A percentile compares a stretch with the other conserved stretches of the same genome.
Conservation (phyloP, 164 flowering plant genomes). For the Liriodendron chinense region DNA sequence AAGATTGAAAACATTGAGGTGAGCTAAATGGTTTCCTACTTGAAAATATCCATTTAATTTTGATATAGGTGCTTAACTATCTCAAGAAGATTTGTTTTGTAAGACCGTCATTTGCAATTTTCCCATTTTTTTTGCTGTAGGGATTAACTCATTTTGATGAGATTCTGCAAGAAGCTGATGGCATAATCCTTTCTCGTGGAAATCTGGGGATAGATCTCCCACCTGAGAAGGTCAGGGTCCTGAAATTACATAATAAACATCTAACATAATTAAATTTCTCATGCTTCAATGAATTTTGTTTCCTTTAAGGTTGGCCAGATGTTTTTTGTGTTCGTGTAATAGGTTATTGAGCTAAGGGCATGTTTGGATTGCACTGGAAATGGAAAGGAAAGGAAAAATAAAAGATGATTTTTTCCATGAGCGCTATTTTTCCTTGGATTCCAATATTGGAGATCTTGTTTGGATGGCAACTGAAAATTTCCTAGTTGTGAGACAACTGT, state of each 20-base stretch:
- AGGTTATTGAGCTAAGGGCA: too few relatives aligned
- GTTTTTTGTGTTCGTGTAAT: neutral
- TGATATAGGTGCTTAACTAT: neutral
- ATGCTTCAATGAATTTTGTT: neutral
- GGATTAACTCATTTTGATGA: conserved; percentile 84
- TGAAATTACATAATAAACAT: neutral
- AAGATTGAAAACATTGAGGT: conserved; percentile 61
- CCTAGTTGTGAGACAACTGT: too few relatives aligned
- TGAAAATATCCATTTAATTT: neutral
- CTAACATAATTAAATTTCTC: neutral
- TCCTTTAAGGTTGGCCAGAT: neutral
- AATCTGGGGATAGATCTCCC: conserved; percentile 86
- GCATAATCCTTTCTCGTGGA: conserved; percentile 81
- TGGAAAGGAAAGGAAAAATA: too few relatives aligned
- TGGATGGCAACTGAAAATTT: too few relatives aligned
- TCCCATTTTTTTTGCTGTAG: conserved; percentile 28
- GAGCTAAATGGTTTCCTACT: conserved; percentile 3
- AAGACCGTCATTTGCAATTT: conserved; percentile 3
- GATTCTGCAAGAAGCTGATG: conserved; percentile 88
- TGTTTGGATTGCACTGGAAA: too few relatives aligned
- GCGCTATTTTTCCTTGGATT: too few relatives aligned
- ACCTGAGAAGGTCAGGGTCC: conserved; percentile 71
- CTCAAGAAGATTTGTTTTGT: neutral
- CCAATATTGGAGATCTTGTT: too few relatives aligned
- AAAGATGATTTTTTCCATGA: too few relatives aligned